These are phyloP conservation scores for Delitschia confertaspora DNA, from an alignment of 495 filamentous ascomycete species.

Conservation along the genomic window DNA sequence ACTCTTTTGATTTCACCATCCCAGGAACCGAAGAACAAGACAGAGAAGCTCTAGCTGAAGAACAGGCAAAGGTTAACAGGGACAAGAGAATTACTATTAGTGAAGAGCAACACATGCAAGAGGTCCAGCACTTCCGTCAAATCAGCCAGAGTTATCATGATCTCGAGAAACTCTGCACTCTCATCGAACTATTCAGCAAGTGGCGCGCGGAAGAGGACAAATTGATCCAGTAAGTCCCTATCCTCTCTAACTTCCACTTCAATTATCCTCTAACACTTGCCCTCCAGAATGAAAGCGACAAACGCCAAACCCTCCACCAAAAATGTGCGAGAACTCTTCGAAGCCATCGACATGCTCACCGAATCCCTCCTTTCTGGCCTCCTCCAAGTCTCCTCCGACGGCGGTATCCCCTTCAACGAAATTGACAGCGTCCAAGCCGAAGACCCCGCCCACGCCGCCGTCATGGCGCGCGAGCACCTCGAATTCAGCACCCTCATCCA, in stretches of 20 bases:
- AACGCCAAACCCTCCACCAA: constrained; percentile 7
- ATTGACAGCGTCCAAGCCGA: no score
- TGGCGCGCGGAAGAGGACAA: constrained; percentile 43
- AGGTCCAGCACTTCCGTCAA: constrained; percentile 18
- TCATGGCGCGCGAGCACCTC: constrained; percentile 13
- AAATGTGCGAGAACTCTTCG: constrained; percentile 17
- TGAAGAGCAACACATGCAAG: background rate
- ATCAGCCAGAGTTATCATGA: constrained; percentile 53
- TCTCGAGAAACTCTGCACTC: constrained; percentile 58
- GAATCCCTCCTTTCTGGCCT: constrained; percentile 1
- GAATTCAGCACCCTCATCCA: constrained; percentile 47
- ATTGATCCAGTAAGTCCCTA: constrained; percentile 22
- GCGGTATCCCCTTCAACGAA: no score
- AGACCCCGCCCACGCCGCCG: background rate
- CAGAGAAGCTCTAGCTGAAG: constrained; percentile 1
- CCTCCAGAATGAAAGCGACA: background rate
- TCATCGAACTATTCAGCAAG: constrained; percentile 57
- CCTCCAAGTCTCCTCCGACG: background rate
- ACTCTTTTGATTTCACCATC: constrained; percentile 30
- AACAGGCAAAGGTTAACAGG: background rate
- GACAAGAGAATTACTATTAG: no score
- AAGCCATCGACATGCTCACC: constrained; percentile 1
- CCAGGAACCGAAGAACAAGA: constrained; percentile 19
- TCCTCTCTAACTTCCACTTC: background rate
- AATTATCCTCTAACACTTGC: background rate